These are phyloP conservation scores for Fusarium sp. DNA, from an alignment of 2,329 filamentous ascomycete species.

Conservation along the genomic window DNA sequence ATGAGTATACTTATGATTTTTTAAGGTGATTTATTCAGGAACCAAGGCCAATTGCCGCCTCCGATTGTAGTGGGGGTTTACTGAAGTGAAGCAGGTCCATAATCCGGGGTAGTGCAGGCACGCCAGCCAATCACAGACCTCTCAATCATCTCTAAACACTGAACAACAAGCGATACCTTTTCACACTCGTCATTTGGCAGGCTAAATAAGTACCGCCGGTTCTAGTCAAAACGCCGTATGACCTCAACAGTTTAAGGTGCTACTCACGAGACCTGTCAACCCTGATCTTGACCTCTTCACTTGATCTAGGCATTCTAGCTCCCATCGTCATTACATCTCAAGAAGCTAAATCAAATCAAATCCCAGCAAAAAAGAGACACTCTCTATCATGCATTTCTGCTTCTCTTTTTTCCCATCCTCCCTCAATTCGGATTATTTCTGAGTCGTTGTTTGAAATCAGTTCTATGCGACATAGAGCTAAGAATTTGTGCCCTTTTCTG, in stretches of 20 bases:
- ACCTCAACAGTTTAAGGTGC: slow-evolving; percentile 35
- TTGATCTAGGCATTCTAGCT: slow-evolving; percentile 15
- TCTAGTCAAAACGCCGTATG: slow-evolving; percentile 30
- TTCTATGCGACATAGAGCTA: neutral
- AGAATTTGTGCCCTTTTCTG: neutral
- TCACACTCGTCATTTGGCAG: slow-evolving; percentile 1
- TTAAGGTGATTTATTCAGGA: neutral
- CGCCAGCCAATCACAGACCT: slow-evolving; percentile 37
- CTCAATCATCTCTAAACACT: neutral
- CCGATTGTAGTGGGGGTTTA: neutral
- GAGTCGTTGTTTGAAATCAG: neutral
- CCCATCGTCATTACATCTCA: slow-evolving; percentile 3
- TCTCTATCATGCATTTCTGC: slow-evolving; percentile 2
- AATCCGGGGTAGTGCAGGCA: slow-evolving; percentile 40
- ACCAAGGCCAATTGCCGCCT: slow-evolving; percentile 11
- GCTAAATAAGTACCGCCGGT: slow-evolving; percentile 13
- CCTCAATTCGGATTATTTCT: neutral
- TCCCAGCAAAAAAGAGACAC: slow-evolving; percentile 10
- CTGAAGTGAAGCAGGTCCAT: neutral
- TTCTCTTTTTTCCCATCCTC: neutral
- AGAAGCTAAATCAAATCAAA: neutral
- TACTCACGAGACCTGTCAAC: slow-evolving; percentile 40
- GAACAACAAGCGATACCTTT: slow-evolving; percentile 8
- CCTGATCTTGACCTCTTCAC: slow-evolving; percentile 32
- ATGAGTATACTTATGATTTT: neutral